A percentile compares a stretch with the other conserved stretches of the same genome.
These are phyloP conservation scores for Colletotrichum zoysiae DNA, from an alignment of 2,329 filamentous ascomycete genomes.

Conservation along the genomic window DNA sequence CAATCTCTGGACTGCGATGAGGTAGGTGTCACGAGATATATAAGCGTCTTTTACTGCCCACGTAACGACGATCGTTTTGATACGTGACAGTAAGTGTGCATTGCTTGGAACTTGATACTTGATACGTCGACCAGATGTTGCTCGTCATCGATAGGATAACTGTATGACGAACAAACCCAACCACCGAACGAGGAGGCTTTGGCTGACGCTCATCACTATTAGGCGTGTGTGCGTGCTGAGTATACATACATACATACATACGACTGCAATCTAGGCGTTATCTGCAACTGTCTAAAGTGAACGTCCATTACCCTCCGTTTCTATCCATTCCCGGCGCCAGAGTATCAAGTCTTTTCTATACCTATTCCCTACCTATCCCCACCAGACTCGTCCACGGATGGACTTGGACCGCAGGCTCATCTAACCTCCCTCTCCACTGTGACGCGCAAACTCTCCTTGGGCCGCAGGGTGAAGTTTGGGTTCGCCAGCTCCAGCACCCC, in stretches of 20 bases:
- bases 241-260: background rate
- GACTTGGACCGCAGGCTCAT: background rate
- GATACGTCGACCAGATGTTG: too few species aligned
- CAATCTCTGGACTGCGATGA: background rate
- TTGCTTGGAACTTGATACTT: too few species aligned
- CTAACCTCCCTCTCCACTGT: constrained; percentile 21
- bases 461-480: constrained; percentile 41
- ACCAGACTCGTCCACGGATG: background rate
- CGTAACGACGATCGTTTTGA: too few species aligned
- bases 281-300: background rate
- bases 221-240: background rate
- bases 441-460: constrained; percentile 34
- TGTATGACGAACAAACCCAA: background rate
- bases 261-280: background rate
- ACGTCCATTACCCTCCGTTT: too few species aligned
- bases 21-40: too few species aligned
- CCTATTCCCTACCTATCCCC: too few species aligned
- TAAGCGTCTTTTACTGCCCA: too few species aligned
- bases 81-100: too few species aligned
- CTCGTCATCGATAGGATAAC: too few species aligned
- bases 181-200: background rate
- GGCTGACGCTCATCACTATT: background rate
- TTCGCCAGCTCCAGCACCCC: constrained; percentile 34
- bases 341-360: background rate
- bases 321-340: background rate